Conservation (phyloP, 2,329 filamentous ascomycete genomes). For the Cladophialophora exuberans region DNA sequence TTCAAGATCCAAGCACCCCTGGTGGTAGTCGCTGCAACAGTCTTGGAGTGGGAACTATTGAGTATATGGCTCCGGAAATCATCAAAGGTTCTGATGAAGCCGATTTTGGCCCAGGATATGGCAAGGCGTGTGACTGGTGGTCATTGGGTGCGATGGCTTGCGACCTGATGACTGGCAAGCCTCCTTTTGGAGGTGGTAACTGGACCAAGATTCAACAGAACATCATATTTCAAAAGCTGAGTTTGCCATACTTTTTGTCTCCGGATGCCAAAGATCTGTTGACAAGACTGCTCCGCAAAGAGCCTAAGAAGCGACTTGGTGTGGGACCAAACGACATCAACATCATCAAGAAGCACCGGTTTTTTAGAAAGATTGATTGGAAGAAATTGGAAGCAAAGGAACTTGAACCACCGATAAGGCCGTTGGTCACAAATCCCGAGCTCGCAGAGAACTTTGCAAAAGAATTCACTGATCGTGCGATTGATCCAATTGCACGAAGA, state of each 20-base stretch:
- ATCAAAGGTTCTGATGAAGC: constrained; percentile 71
- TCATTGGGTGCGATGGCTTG: constrained; percentile 90
- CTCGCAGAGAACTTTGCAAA: constrained; percentile 92
- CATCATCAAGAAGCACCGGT: constrained; percentile 87
- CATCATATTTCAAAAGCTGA: constrained; percentile 89
- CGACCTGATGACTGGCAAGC: constrained; percentile 88
- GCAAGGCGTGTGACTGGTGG: constrained; percentile 98
- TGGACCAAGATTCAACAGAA: constrained; percentile 94
- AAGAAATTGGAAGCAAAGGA: constrained; percentile 79
- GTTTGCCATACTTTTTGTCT: constrained; percentile 85
- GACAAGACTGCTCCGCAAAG: constrained; percentile 85
- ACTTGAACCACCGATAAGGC: constrained; percentile 84
- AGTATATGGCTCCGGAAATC: constrained; percentile 99
- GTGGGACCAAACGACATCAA: constrained; percentile 85
- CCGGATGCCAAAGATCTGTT: constrained; percentile 93
- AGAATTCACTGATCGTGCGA: constrained; percentile 73
- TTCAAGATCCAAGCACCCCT: constrained; percentile 62
- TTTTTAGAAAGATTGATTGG: constrained; percentile 98
- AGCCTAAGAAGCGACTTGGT: constrained; percentile 86
- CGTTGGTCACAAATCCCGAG: constrained; percentile 92
- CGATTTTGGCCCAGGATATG: constrained; percentile 59
- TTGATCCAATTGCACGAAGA: constrained; percentile 30
- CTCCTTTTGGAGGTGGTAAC: constrained; percentile 88
- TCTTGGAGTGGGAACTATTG: constrained; percentile 82
- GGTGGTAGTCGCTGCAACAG: constrained; percentile 75